These are phyloP conservation scores for Nymphaea thermarum DNA, from an alignment of 164 flowering plant species.

Conservation along the genomic window DNA sequence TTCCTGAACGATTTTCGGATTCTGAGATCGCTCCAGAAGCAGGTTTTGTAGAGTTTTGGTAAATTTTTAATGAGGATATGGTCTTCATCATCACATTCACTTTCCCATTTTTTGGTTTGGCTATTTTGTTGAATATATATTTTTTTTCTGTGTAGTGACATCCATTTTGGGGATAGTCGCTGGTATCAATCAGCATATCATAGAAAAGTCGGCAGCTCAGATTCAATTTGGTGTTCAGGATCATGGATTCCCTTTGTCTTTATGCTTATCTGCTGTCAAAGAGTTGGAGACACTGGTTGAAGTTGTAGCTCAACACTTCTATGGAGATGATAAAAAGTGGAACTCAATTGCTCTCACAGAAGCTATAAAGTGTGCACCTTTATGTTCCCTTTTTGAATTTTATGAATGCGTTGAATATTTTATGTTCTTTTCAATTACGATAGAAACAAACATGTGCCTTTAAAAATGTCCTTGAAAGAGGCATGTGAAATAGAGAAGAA, in stretches of 20 bases:
- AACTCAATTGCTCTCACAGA: constrained; percentile 71
- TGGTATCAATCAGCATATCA: constrained; percentile 75
- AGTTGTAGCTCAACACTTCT: constrained; percentile 71
- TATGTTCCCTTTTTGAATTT: not conserved
- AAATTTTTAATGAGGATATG: constrained; percentile 10
- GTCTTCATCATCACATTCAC: not conserved
- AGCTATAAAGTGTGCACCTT: constrained; percentile 57
- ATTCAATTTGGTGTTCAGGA: constrained; percentile 16
- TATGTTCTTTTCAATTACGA: too few species aligned
- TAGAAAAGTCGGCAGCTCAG: constrained; percentile 50
- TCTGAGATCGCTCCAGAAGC: constrained; percentile 99
- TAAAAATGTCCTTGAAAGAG: too few species aligned
- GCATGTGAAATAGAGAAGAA: not conserved
- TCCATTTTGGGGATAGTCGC: constrained; percentile 68
- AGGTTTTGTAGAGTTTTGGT: constrained; percentile 97
- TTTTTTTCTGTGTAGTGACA: constrained; percentile 42
- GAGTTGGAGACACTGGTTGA: constrained; percentile 91
- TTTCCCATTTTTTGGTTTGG: not conserved
- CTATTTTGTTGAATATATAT: not conserved
- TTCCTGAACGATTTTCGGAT: constrained; percentile 80
- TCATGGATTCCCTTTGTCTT: constrained; percentile 55
- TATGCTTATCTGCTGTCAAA: constrained; percentile 64
- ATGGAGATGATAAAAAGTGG: constrained; percentile 90
- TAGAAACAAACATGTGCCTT: not conserved
- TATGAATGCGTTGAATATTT: not conserved